Conservation (phyloP, 495 filamentous ascomycete species). For the Aspergillus steynii region DNA sequence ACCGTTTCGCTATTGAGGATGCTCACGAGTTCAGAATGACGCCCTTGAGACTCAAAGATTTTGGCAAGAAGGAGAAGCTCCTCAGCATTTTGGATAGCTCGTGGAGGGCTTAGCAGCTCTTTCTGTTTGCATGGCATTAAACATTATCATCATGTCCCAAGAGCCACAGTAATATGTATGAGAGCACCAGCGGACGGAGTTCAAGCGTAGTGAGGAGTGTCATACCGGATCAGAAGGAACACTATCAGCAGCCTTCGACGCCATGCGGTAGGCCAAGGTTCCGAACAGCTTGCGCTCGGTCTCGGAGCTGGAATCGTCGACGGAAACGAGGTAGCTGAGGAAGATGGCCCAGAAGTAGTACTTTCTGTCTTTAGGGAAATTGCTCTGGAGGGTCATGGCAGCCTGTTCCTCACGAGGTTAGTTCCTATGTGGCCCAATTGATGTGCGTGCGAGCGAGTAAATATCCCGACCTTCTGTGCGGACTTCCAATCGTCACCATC, state of each 20-base stretch:
- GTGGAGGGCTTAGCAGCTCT: slow-evolving; percentile 43
- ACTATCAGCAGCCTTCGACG: slow-evolving; percentile 56
- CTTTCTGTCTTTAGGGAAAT: slow-evolving; percentile 54
- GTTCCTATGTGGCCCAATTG: background rate
- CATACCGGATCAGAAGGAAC: slow-evolving; percentile 49
- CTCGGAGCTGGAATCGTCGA: slow-evolving; percentile 39
- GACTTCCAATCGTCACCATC: slow-evolving; percentile 53
- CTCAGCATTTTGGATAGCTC: slow-evolving; percentile 54
- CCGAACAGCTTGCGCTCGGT: slow-evolving; percentile 56
- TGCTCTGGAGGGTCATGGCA: slow-evolving; percentile 59
- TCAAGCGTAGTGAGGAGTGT: background rate
- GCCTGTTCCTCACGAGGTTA: slow-evolving; percentile 35
- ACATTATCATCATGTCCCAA: slow-evolving; percentile 18
- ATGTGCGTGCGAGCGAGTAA: background rate
- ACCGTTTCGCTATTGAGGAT: slow-evolving; percentile 52
- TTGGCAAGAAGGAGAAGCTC: slow-evolving; percentile 57
- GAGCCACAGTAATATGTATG: slow-evolving; percentile 7
- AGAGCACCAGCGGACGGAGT: background rate
- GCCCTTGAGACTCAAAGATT: slow-evolving; percentile 49
- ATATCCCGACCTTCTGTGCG: slow-evolving; percentile 53
- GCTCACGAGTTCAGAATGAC: slow-evolving; percentile 47
- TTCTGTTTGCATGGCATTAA: slow-evolving; percentile 31
- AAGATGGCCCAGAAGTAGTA: slow-evolving; percentile 63
- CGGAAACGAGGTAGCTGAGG: slow-evolving; percentile 44
- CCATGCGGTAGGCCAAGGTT: slow-evolving; percentile 58